Base-by-base conservation (phyloP, 495 filamentous ascomycete species). In the Corynascus novoguineensis region DNA sequence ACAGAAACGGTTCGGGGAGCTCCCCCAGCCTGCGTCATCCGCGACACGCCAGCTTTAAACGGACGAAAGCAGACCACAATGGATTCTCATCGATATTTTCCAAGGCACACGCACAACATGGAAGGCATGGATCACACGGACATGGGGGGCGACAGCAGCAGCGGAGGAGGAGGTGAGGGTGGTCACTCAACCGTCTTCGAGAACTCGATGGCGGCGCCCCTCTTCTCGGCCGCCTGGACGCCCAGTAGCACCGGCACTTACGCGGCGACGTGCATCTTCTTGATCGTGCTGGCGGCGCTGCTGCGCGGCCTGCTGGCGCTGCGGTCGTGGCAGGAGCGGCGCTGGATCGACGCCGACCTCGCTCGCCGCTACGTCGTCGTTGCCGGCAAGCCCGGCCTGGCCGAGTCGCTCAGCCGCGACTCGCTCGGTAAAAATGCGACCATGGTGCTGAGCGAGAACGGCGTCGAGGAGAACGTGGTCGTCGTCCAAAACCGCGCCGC, bases 191-290 rank as follows among this genome's bases (percentile, higher is more conserved):
- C 70, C 24, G 71, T 81, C 66, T 96, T 96, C 76, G 81, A 79
- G 54, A 84, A 78, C 63, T 68, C 73, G 55, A 84, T 81, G 42
- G 73, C 65, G 58, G 92, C 88, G 0, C 76, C 90, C 1, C 83
- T 96, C 58, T 96, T 81, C 78, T 87, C 88, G 7, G 60, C 72
- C 0, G 59, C 71, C 31, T 97, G 91, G 90, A 85, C 83, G 5
- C 92, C 92, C 11, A 73, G 64, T 7, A 81, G 71, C 17, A 75
- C 78, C 0, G 87, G 86, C 51, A 61, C 74, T 49, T 97, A 96
- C 68, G 90, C 87, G 5, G 90, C 80, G 37, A 92, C 89, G 34
- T 95, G 91, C 71, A 86, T 96, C 68, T 95, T 95, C 70, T 78
- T 95, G 42, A 84, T 93, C 69, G 55, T 85, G 15, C 81, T 96